These are phyloP conservation scores for Tieghemiomyces parasiticus DNA, from an alignment of 192 early-diverging fungal species.

Conservation along the genomic window DNA sequence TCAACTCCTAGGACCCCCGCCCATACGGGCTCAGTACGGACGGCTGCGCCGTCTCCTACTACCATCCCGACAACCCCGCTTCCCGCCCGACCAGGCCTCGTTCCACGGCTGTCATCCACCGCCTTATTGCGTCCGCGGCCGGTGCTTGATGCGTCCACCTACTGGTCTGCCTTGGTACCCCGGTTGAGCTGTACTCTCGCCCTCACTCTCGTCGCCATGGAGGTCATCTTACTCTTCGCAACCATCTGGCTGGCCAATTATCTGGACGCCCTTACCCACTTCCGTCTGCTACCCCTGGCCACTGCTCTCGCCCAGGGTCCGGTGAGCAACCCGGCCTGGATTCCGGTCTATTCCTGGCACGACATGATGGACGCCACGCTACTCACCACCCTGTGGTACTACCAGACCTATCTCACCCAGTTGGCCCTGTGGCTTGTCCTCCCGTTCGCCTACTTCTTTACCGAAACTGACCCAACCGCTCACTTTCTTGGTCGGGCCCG, in stretches of 20 bases:
- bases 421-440: background rate
- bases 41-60: too few species aligned
- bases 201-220: background rate
- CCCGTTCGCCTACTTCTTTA: slow-evolving; percentile 7
- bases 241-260: slow-evolving; percentile 6
- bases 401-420: background rate
- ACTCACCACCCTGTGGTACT: background rate
- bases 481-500: background rate
- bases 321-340: background rate
- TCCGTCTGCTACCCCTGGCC: background rate
- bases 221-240: background rate
- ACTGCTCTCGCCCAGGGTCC: too few species aligned
- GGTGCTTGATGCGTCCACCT: background rate
- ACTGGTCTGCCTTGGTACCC: slow-evolving; percentile 8
- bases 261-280: background rate
- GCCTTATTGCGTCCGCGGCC: too few species aligned
- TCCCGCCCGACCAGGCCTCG: too few species aligned
- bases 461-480: background rate
- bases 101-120: too few species aligned
- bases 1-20: too few species aligned
- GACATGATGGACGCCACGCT: background rate
- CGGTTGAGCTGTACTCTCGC: slow-evolving; percentile 6
- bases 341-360: slow-evolving; percentile 7
- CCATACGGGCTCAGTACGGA: too few species aligned
- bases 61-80: too few species aligned